These are phyloP conservation scores for Cordyceps farinosa DNA, from an alignment of 2,329 filamentous ascomycete genomes.

Conservation along the genomic window DNA sequence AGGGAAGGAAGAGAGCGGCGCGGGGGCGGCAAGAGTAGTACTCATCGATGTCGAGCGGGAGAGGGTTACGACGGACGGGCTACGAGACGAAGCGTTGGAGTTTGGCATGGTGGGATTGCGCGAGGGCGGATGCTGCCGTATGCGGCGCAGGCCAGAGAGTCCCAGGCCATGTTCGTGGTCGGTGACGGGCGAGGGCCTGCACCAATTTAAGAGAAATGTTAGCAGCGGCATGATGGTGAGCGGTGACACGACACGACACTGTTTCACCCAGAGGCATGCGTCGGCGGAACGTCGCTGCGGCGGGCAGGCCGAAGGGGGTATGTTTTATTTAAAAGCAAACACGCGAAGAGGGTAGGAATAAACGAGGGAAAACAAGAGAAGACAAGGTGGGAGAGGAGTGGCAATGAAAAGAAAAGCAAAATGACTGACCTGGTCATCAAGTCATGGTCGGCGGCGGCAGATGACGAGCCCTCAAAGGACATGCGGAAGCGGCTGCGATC, in stretches of 20 bases:
- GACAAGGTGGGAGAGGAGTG: background rate
- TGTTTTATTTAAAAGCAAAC: constrained; percentile 1
- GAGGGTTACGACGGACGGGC: constrained; percentile 52
- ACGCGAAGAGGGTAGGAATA: background rate
- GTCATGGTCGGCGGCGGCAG: constrained; percentile 60
- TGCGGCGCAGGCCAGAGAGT: constrained; percentile 83
- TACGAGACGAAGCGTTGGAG: constrained; percentile 61
- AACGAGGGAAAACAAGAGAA: background rate
- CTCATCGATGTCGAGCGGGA: constrained; percentile 70
- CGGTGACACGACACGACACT: constrained; percentile 11
- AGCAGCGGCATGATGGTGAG: constrained; percentile 21
- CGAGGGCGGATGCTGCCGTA: constrained; percentile 71
- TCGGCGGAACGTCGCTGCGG: background rate
- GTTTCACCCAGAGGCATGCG: constrained; percentile 3
- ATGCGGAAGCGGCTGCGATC: constrained; percentile 64
- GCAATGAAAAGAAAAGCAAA: background rate
- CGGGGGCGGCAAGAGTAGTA: constrained; percentile 57
- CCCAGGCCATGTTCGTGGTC: constrained; percentile 87
- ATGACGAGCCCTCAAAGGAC: constrained; percentile 70
- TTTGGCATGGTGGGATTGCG: constrained; percentile 61
- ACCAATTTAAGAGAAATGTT: constrained; percentile 27
- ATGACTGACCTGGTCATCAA: constrained; percentile 64
- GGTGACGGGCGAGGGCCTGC: constrained; percentile 74
- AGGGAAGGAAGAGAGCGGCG: constrained; percentile 48
- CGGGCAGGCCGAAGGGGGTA: background rate